phyloP scores from a whole-genome alignment of 495 filamentous ascomycete species.

The Aspergillus sparsus region DNA sequence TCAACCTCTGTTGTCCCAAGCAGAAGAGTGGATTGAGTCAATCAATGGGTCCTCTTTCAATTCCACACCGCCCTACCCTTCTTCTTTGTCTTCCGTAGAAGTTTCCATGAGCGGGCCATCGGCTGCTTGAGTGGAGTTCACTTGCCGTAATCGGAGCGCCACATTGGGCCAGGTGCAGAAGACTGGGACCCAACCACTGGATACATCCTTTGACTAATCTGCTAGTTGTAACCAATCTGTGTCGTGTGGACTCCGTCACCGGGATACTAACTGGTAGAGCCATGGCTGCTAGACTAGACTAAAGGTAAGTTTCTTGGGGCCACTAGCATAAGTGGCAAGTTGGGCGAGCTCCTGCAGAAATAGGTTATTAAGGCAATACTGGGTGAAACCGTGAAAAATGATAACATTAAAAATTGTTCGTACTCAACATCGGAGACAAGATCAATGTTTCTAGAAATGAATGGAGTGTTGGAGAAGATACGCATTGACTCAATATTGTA shows the following conservation, averaged over 20 bases:
- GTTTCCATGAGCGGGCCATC: constrained; percentile 33
- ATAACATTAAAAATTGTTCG: neutral
- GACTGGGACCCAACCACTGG: constrained; percentile 13
- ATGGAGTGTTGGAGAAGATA: neutral
- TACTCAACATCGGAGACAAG: constrained; percentile 6
- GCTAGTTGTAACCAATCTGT: constrained; percentile 2
- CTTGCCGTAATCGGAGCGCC: constrained; percentile 32
- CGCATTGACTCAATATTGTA: neutral
- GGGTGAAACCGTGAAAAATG: neutral
- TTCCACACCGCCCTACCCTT: constrained; percentile 16
- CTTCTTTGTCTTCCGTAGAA: constrained; percentile 25
- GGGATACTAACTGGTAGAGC: constrained; percentile 1
- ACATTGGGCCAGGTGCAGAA: constrained; percentile 32
- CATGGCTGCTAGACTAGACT: neutral
- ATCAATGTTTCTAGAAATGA: neutral
- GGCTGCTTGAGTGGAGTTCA: constrained; percentile 24
- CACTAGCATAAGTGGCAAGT: constrained; percentile 30
- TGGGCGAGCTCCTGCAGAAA: constrained; percentile 25
- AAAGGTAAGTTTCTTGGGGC: constrained; percentile 21
- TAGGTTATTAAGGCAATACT: constrained; percentile 2
- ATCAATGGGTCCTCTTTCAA: neutral
- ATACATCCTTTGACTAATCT: constrained; percentile 12
- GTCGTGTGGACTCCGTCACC: neutral
- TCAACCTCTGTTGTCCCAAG: neutral
- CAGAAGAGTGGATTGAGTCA: neutral